These are phyloP conservation scores for Clathrospora elynae DNA, from an alignment of 2,329 filamentous ascomycete genomes.

Conservation along the genomic window DNA sequence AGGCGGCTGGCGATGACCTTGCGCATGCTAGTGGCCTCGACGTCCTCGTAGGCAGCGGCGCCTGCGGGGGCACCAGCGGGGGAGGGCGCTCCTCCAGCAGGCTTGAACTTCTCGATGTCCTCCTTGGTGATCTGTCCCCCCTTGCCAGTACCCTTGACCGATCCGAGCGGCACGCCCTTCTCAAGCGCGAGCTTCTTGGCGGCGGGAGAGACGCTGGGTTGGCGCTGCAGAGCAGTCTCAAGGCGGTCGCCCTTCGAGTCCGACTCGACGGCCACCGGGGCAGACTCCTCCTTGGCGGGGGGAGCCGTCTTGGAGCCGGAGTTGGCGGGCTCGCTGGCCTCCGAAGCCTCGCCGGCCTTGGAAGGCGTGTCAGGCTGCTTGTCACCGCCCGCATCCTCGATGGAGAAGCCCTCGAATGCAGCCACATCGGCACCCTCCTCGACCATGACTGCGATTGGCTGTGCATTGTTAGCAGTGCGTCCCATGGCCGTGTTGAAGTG, in stretches of 20 bases:
- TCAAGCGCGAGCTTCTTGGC: conserved; percentile 84
- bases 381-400: conserved; percentile 89
- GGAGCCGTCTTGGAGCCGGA: conserved; percentile 65
- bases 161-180: conserved; percentile 76
- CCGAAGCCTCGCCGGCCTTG: conserved; percentile 65
- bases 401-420: conserved; percentile 85
- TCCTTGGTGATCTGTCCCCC: conserved; percentile 87
- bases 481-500: not conserved
- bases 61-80: conserved; percentile 57
- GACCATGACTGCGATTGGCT: conserved; percentile 96
- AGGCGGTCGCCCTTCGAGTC: conserved; percentile 76
- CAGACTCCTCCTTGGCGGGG: conserved; percentile 53
- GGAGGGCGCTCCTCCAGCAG: conserved; percentile 56
- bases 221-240: conserved; percentile 81
- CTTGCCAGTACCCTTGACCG: conserved; percentile 84
- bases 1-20: conserved; percentile 96
- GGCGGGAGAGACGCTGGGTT: conserved; percentile 72
- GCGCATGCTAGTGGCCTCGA: conserved; percentile 88
- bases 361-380: conserved; percentile 66
- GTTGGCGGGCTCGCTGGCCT: conserved; percentile 64
- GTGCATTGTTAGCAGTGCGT: conserved; percentile 33
- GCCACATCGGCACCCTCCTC: conserved; percentile 87
- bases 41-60: conserved; percentile 78
- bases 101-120: conserved; percentile 86
- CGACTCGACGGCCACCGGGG: conserved; percentile 69